Percentiles rank a stretch among this genome's conserved stretches.
phyloP scores from a whole-genome alignment of 1,284 basidiomycete species.

The Sporisorium sorghi region DNA sequence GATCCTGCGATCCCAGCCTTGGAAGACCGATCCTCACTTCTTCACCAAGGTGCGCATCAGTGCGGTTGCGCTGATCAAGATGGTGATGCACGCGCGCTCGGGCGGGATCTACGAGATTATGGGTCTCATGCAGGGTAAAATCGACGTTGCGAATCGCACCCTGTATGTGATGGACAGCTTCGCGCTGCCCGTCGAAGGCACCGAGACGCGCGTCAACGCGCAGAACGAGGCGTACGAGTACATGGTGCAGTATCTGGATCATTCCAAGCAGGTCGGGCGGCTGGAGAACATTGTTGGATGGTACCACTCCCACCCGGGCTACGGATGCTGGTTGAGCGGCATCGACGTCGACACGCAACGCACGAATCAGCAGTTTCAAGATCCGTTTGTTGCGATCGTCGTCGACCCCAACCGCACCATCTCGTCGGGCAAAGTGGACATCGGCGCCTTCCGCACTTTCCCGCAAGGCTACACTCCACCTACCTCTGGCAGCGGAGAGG shows the following conservation, averaged over 20 bases:
- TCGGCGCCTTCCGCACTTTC: conserved; percentile 96
- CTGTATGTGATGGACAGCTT: conserved; percentile 88
- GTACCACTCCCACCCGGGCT: conserved; percentile 99
- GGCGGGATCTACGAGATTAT: conserved; percentile 98
- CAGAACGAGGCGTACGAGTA: conserved; percentile 96
- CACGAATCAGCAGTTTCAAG: conserved; percentile 92
- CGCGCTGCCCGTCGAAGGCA: conserved; percentile 96
- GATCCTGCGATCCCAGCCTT: conserved; percentile 81
- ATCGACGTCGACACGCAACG: conserved; percentile 97
- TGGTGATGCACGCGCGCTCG: conserved; percentile 98
- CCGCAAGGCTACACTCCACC: conserved; percentile 76
- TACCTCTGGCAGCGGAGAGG: conserved; percentile 74
- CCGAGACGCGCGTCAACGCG: conserved; percentile 97
- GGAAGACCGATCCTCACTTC: conserved; percentile 89
- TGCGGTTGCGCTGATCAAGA: conserved; percentile 95
- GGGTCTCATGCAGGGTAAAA: conserved; percentile 98
- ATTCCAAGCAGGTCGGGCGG: conserved; percentile 82
- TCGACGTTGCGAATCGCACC: conserved; percentile 85
- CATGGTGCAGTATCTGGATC: conserved; percentile 92
- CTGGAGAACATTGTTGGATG: conserved; percentile 93
- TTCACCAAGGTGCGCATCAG: conserved; percentile 96
- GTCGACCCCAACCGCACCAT: conserved; percentile 98
- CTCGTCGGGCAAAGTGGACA: conserved; percentile 96
- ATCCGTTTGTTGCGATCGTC: conserved; percentile 97
- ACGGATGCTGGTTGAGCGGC: conserved; percentile 98